Conservation (phyloP, 768 basidiomycete genomes). For the Boletus coccyginus region DNA sequence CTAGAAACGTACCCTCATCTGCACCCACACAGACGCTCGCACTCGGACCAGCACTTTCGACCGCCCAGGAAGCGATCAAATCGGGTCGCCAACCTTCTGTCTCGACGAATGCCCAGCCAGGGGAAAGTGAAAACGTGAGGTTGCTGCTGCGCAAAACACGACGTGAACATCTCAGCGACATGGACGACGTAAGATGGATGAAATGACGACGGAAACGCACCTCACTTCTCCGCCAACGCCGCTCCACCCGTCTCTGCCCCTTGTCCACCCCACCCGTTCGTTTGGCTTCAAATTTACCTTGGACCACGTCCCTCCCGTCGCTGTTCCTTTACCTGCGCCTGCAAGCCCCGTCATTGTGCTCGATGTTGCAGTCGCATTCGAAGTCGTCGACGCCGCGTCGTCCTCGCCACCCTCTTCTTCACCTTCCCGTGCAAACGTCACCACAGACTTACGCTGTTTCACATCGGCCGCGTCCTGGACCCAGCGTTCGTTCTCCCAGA, state of each 20-base stretch:
- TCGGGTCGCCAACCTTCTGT: slow-evolving; percentile 80
- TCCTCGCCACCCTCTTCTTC: slow-evolving; percentile 10
- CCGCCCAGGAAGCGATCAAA: slow-evolving; percentile 54
- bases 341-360: background rate
- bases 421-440: slow-evolving; percentile 1
- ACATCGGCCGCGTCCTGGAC: slow-evolving; percentile 17
- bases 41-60: background rate
- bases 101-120: slow-evolving; percentile 72
- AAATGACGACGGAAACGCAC: background rate
- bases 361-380: background rate
- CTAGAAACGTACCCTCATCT: slow-evolving; percentile 22
- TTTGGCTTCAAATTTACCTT: slow-evolving; percentile 11
- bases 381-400: slow-evolving; percentile 6
- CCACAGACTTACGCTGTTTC: slow-evolving; percentile 5
- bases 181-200: background rate
- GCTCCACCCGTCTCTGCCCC: slow-evolving; percentile 15
- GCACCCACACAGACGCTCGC: slow-evolving; percentile 17
- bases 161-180: background rate
- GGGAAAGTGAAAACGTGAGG: slow-evolving; percentile 73
- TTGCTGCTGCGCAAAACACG: slow-evolving; percentile 56
- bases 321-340: background rate
- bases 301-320: slow-evolving; percentile 9
- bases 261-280: slow-evolving; percentile 9
- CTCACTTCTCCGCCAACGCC: slow-evolving; percentile 11
- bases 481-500: slow-evolving; percentile 82